phyloP scores from a whole-genome alignment of 148 eudicot genomes.

The Silene uniflora region DNA sequence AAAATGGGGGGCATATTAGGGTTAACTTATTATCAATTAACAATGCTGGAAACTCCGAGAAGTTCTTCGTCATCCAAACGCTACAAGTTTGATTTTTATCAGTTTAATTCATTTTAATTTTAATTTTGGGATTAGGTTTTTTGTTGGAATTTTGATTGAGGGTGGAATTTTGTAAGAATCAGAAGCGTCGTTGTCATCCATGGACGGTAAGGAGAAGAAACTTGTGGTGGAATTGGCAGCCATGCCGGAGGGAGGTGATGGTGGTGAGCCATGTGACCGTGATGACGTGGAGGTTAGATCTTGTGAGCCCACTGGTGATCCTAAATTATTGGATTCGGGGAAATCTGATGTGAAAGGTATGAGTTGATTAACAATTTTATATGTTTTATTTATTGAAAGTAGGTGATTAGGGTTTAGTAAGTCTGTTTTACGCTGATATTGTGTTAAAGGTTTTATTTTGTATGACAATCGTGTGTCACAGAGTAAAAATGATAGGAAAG shows the following conservation, averaged over 20 bases:
- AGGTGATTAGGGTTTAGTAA: neutral
- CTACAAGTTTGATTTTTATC: conserved; percentile 35
- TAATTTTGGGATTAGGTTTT: conserved; percentile 10
- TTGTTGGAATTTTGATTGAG: neutral
- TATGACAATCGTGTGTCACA: too few species aligned
- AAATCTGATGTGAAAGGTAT: conserved; percentile 38
- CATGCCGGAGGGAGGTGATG: conserved; percentile 20
- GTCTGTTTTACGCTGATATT: neutral
- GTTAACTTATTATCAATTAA: neutral
- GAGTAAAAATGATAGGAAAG: too few species aligned
- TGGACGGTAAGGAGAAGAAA: conserved; percentile 36
- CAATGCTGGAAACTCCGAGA: conserved; percentile 79
- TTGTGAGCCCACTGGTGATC: conserved; percentile 31
- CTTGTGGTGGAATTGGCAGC: conserved; percentile 22
- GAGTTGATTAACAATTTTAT: neutral
- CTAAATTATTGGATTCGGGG: conserved; percentile 38
- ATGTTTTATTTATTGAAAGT: neutral
- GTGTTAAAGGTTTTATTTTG: neutral
- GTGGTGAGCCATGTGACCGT: neutral
- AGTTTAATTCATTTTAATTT: neutral
- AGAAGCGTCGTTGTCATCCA: conserved; percentile 59
- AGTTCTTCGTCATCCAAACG: conserved; percentile 78
- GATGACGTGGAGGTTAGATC: conserved; percentile 34
- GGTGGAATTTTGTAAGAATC: conserved; percentile 37
- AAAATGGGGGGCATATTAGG: neutral